phyloP scores from a whole-genome alignment of 2,329 filamentous ascomycete species.

The Ceratocystis destructans region DNA sequence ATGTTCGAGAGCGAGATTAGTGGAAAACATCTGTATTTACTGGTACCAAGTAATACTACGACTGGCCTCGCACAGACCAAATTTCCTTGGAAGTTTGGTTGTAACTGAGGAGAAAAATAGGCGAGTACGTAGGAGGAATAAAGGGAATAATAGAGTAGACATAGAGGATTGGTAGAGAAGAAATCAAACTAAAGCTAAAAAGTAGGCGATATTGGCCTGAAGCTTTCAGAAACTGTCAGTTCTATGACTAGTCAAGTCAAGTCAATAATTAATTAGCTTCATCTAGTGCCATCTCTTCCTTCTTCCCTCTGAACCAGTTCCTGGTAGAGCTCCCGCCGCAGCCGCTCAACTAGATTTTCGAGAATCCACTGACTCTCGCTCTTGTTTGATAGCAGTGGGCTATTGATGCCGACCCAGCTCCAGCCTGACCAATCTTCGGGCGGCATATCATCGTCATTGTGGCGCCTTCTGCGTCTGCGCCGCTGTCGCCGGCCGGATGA shows the following conservation, averaged over 20 bases:
- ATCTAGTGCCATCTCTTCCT: neutral
- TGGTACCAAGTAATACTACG: neutral
- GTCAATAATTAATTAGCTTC: too few species aligned
- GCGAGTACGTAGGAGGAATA: neutral
- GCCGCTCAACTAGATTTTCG: slow-evolving; percentile 44
- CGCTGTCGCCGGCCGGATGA: neutral
- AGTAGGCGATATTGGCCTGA: neutral
- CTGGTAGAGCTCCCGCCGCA: slow-evolving; percentile 42
- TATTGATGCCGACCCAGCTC: slow-evolving; percentile 52
- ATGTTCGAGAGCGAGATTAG: too few species aligned
- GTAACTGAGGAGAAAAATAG: neutral
- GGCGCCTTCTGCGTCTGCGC: slow-evolving; percentile 3
- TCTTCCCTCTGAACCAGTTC: slow-evolving; percentile 20
- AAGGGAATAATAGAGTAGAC: neutral
- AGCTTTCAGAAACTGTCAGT: neutral
- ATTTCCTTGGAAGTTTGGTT: neutral
- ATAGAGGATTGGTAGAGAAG: too few species aligned
- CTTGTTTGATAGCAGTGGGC: slow-evolving; percentile 54
- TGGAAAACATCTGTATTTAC: neutral
- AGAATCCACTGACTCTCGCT: slow-evolving; percentile 62
- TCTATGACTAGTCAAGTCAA: neutral
- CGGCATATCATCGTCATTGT: slow-evolving; percentile 4
- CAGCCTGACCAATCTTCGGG: slow-evolving; percentile 13
- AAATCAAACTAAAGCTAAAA: neutral
- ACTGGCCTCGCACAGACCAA: neutral